Conservation (phyloP, 805 yeast genomes). For the Schizosaccharomyces pombe region ASM294v3 CU329670.1:4649001-4649500, state of each 20-base stretch:
- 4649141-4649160: too few species aligned
- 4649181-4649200: too few species aligned
- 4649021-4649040: too few species aligned
- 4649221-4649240: too few species aligned
- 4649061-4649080: too few species aligned
- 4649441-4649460: slow-evolving; percentile 86
- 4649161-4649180: too few species aligned
- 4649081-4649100: too few species aligned
- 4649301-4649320: slow-evolving; percentile 74
- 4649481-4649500: slow-evolving; percentile 75
- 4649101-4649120: too few species aligned
- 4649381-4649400: slow-evolving; percentile 72
- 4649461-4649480: slow-evolving; percentile 93
- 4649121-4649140: too few species aligned
- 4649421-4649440: slow-evolving; percentile 72
- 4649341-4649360: slow-evolving; percentile 79
- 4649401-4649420: slow-evolving; percentile 62
- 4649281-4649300: slow-evolving; percentile 79
- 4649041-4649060: too few species aligned
- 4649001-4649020: too few species aligned
- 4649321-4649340: slow-evolving; percentile 40
- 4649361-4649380: slow-evolving; percentile 82
- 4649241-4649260: slow-evolving; percentile 23
- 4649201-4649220: too few species aligned
- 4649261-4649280: slow-evolving; percentile 82